These are phyloP conservation scores for Cylindrodendrum hubeiense DNA, from an alignment of 2,329 filamentous ascomycete species.

Conservation along the genomic window DNA sequence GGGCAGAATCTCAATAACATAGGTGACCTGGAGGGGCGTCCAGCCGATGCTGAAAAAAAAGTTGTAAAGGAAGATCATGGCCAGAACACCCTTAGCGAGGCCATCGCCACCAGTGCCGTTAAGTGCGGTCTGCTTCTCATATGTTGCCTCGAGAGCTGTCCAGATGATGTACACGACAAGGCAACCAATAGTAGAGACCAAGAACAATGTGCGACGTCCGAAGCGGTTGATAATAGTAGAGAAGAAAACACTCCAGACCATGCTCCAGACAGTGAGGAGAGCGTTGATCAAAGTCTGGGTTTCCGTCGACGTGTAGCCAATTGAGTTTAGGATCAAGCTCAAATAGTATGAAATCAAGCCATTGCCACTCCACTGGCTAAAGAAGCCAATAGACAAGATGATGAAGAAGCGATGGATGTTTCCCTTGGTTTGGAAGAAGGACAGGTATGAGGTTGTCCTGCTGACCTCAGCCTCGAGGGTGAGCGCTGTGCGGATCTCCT, in stretches of 20 bases:
- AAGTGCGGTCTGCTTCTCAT: constrained; percentile 2
- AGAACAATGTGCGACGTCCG: constrained; percentile 1
- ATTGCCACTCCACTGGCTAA: constrained; percentile 38
- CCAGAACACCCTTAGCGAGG: constrained; percentile 16
- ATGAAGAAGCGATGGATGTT: constrained; percentile 34
- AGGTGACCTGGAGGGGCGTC: constrained; percentile 16
- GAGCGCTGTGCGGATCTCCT: constrained; percentile 63
- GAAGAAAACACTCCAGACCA: constrained; percentile 19
- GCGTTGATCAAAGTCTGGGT: constrained; percentile 14
- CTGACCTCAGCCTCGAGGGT: constrained; percentile 53
- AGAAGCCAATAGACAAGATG: constrained; percentile 32
- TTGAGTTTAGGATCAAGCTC: constrained; percentile 4
- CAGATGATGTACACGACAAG: constrained; percentile 8
- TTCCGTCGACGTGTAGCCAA: constrained; percentile 8
- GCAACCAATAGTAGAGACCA: constrained; percentile 8
- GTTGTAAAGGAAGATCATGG: constrained; percentile 25
- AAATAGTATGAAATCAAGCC: constrained; percentile 16
- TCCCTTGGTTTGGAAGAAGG: constrained; percentile 54
- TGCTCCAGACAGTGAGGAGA: constrained; percentile 12
- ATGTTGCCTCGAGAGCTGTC: constrained; percentile 21
- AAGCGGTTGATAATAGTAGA: constrained; percentile 15
- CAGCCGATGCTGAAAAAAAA: constrained; percentile 6
- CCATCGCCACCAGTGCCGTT: constrained; percentile 1
- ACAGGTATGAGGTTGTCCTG: constrained; percentile 54
- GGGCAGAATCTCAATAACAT: constrained; percentile 56